Conservation (phyloP, 176 grass and related monocot genomes). For the Saccharum spontaneum region DNA sequence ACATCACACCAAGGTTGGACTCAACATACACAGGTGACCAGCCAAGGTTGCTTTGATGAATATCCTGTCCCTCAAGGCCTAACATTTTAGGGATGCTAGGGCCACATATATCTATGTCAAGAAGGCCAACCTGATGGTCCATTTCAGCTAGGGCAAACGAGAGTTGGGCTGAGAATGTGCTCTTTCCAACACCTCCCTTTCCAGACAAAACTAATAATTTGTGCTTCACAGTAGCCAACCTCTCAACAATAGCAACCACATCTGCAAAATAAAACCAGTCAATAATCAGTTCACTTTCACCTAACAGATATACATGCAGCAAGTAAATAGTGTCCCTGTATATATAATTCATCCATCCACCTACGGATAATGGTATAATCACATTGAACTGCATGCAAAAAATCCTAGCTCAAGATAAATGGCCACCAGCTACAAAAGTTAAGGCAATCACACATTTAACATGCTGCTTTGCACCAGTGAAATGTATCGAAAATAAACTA, state of each 20-base stretch:
- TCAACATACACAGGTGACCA: slow-evolving; percentile 64
- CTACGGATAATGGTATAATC: not conserved
- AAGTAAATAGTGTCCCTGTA: not conserved
- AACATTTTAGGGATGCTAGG: slow-evolving; percentile 76
- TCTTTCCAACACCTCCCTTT: slow-evolving; percentile 79
- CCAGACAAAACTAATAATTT: slow-evolving; percentile 79
- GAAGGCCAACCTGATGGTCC: slow-evolving; percentile 64
- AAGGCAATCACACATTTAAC: slow-evolving; percentile 5
- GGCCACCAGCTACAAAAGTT: not conserved
- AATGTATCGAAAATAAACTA: not conserved
- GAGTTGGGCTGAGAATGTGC: slow-evolving; percentile 75
- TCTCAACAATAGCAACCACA: slow-evolving; percentile 70
- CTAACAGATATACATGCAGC: not conserved
- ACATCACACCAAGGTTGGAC: slow-evolving; percentile 64
- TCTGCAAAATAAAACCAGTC: slow-evolving; percentile 40
- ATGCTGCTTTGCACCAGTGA: not conserved
- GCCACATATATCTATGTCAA: slow-evolving; percentile 80
- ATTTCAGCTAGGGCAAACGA: slow-evolving; percentile 67
- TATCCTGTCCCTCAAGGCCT: slow-evolving; percentile 70
- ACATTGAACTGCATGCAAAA: not conserved
- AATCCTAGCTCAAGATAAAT: not conserved
- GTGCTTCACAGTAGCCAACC: slow-evolving; percentile 74
- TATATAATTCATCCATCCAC: not conserved
- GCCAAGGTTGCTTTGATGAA: slow-evolving; percentile 86
- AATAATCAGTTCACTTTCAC: slow-evolving; percentile 11